phyloP scores from a whole-genome alignment of 495 filamentous ascomycete species.

The Friedmanniomyces simplex region DNA sequence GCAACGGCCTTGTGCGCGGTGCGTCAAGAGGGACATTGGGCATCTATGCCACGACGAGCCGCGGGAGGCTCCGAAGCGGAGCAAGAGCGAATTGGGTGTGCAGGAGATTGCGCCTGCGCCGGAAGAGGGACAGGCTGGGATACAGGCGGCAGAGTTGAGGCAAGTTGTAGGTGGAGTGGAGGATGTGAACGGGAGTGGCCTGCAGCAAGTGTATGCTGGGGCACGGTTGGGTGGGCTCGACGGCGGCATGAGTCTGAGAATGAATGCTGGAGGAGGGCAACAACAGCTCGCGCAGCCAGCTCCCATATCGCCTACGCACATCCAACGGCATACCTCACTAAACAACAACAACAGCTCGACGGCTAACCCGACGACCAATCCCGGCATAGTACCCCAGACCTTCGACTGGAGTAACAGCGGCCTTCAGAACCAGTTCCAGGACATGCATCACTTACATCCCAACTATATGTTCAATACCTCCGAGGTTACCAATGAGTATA shows the following conservation, averaged over 20 bases:
- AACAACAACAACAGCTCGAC: conserved; percentile 44
- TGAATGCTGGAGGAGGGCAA: background rate
- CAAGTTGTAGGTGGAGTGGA: background rate
- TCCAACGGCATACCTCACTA: conserved; percentile 14
- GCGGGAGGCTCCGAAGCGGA: conserved; percentile 61
- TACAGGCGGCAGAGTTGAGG: background rate
- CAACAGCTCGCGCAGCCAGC: conserved; percentile 32
- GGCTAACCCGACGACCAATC: background rate
- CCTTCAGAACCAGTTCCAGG: conserved; percentile 72
- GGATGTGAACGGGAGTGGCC: background rate
- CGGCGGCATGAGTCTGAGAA: background rate
- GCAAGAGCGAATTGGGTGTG: conserved; percentile 55
- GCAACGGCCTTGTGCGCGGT: conserved; percentile 94
- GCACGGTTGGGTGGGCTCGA: background rate
- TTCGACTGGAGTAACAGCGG: conserved; percentile 55
- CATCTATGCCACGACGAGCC: conserved; percentile 98
- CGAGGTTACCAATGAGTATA: conserved; percentile 92
- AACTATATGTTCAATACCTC: conserved; percentile 93
- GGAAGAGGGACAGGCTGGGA: conserved; percentile 31
- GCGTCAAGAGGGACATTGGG: conserved; percentile 97
- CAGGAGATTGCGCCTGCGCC: conserved; percentile 48
- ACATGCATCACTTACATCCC: conserved; percentile 88
- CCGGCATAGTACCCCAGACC: background rate
- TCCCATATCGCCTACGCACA: conserved; percentile 35
- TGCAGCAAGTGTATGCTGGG: background rate